Percentiles rank a stretch among this genome's conserved stretches.
These are phyloP conservation scores for Kodamaea restingae DNA, from an alignment of 805 yeast genomes.

Conservation along the genomic window DNA sequence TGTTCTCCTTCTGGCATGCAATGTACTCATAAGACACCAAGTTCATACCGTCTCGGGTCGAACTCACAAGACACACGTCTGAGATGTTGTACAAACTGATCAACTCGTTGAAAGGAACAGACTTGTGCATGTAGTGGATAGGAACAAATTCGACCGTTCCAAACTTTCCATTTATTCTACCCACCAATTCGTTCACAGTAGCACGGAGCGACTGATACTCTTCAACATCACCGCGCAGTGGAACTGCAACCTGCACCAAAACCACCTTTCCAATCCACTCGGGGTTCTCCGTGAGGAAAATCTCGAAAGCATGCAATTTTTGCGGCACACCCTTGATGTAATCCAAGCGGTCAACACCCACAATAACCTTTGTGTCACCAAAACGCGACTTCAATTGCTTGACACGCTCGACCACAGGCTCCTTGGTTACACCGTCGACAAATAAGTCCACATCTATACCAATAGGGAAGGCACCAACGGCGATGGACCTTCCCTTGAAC, in stretches of 20 bases:
- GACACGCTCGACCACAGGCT: slow-evolving; percentile 63
- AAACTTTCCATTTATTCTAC: slow-evolving; percentile 91
- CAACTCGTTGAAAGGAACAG: slow-evolving; percentile 86
- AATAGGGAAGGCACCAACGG: slow-evolving; percentile 97
- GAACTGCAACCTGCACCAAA: slow-evolving; percentile 94
- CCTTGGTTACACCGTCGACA: slow-evolving; percentile 66
- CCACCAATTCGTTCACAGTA: slow-evolving; percentile 92
- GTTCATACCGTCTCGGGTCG: slow-evolving; percentile 98
- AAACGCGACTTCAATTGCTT: slow-evolving; percentile 54
- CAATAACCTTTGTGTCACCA: slow-evolving; percentile 80
- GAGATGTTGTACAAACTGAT: slow-evolving; percentile 80
- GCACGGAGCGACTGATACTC: slow-evolving; percentile 93
- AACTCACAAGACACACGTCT: slow-evolving; percentile 88
- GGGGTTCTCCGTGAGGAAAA: slow-evolving; percentile 86
- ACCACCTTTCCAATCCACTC: slow-evolving; percentile 98
- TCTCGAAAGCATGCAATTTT: slow-evolving; percentile 92
- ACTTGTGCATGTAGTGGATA: slow-evolving; percentile 91
- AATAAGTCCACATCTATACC: slow-evolving; percentile 96
- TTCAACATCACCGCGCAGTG: slow-evolving; percentile 96
- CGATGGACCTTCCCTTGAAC: slow-evolving; percentile 68
- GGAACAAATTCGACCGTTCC: slow-evolving; percentile 98
- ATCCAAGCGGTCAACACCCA: slow-evolving; percentile 95
- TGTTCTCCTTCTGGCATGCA: slow-evolving; percentile 84
- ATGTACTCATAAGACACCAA: slow-evolving; percentile 94
- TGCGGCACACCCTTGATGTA: slow-evolving; percentile 98